Evolutionary conservation across 805 yeast species (phyloP).

Genomic region (Ogataea corticis): DNA sequence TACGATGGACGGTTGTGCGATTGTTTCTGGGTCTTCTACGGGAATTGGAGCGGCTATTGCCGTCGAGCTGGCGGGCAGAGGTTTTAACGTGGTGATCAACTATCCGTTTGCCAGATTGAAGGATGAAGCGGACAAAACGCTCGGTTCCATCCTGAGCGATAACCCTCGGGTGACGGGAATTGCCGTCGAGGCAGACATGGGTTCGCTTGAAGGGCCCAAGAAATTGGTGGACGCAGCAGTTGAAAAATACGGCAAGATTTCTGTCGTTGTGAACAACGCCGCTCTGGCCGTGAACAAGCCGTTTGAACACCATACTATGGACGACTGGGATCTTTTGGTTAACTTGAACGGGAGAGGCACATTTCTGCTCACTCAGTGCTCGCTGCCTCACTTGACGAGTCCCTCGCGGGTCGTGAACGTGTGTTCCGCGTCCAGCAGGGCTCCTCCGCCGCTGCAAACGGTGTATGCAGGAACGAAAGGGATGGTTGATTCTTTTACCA

Average conservation of each 20-base stretch:
- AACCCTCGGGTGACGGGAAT: conserved; percentile 6
- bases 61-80: conserved; percentile 40
- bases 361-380: conserved; percentile 7
- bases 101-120: conserved; percentile 7
- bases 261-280: conserved; percentile 10
- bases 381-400: conserved; percentile 7
- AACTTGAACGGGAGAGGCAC: conserved; percentile 11
- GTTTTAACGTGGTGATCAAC: conserved; percentile 25
- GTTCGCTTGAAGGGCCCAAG: conserved; percentile 9
- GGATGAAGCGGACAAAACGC: conserved; percentile 5
- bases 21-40: conserved; percentile 57
- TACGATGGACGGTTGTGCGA: conserved; percentile 36
- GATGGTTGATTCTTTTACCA: conserved; percentile 14
- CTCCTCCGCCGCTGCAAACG: conserved; percentile 10
- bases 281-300: conserved; percentile 10
- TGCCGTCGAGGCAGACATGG: conserved; percentile 11
- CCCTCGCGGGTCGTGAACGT: conserved; percentile 10
- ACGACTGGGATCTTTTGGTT: conserved; percentile 9
- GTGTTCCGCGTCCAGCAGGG: conserved; percentile 12
- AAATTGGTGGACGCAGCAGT: conserved; percentile 10
- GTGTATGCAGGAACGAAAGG: conserved; percentile 13
- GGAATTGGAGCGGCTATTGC: conserved; percentile 57
- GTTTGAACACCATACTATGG: conserved; percentile 8
- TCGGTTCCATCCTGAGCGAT: not conserved
- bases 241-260: conserved; percentile 3